These are phyloP conservation scores for Multifurca ochricompacta DNA, from an alignment of 768 basidiomycete genomes.

Conservation along the genomic window DNA sequence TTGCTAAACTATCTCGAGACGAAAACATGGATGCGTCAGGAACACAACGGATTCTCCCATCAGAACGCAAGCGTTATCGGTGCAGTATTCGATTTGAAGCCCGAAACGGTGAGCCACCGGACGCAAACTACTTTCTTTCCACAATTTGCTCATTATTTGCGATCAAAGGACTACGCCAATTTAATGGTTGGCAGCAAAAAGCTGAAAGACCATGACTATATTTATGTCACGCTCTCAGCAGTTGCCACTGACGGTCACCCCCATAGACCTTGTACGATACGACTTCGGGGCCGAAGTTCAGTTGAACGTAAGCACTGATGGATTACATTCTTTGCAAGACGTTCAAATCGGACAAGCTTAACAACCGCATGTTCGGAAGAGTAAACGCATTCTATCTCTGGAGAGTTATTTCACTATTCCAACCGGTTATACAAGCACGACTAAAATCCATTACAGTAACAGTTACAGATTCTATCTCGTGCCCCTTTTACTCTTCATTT, in stretches of 20 bases:
- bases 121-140: conserved; percentile 79
- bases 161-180: conserved; percentile 81
- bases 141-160: conserved; percentile 78
- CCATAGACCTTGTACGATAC: conserved; percentile 28
- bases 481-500: too few species aligned
- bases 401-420: too few species aligned
- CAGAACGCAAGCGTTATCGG: conserved; percentile 85
- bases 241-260: neutral
- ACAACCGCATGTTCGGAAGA: too few species aligned
- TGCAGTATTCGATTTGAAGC: conserved; percentile 74
- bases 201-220: conserved; percentile 54
- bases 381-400: too few species aligned
- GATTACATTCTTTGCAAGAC: too few species aligned
- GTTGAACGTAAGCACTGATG: neutral
- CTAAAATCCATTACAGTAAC: too few species aligned
- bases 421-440: too few species aligned
- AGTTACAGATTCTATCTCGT: too few species aligned
- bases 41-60: conserved; percentile 87
- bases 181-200: conserved; percentile 80
- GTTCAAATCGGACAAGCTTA: too few species aligned
- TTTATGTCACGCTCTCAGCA: conserved; percentile 22
- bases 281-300: conserved; percentile 22
- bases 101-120: conserved; percentile 67
- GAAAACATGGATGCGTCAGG: conserved; percentile 77
- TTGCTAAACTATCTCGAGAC: conserved; percentile 89